Evolutionary conservation across 306 rosid species (phyloP).

Genomic region (Vigna nakashimae): DNA sequence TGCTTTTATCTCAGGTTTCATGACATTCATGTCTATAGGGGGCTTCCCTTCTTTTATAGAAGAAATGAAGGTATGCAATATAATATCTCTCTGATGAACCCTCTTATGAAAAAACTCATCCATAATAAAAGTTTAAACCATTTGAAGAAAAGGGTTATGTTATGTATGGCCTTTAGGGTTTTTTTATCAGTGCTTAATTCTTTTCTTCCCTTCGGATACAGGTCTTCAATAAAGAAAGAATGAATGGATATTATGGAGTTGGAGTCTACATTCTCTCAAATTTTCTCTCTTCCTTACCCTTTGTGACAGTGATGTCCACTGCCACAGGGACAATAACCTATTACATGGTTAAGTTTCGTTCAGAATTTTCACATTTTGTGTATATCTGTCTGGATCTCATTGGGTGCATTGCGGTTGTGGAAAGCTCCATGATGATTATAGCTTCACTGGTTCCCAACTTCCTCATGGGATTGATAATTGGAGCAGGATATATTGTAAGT

Average conservation of each 20-base stretch:
- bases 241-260: conserved; percentile 77
- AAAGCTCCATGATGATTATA: conserved; percentile 88
- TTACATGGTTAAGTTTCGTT: conserved; percentile 79
- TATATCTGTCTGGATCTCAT: conserved; percentile 70
- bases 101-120: too few species aligned
- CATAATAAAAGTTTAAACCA: conserved; percentile 3
- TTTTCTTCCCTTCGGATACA: conserved; percentile 35
- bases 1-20: conserved; percentile 84
- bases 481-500: conserved; percentile 91
- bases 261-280: conserved; percentile 72
- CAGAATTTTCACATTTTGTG: conserved; percentile 59
- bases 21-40: conserved; percentile 96
- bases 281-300: conserved; percentile 85
- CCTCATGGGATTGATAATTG: conserved; percentile 82
- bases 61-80: conserved; percentile 78
- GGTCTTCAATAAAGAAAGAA: conserved; percentile 83
- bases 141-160: not conserved
- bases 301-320: conserved; percentile 76
- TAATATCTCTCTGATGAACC: too few species aligned
- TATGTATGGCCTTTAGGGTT: not conserved
- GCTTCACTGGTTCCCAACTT: conserved; percentile 95
- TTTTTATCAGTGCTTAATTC: not conserved
- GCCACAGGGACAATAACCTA: conserved; percentile 67
- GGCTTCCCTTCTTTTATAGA: conserved; percentile 97
- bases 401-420: conserved; percentile 76